Evolutionary conservation across 805 yeast genomes (phyloP), one percentile per base, ranked within the genome.

Genomic region (Starmerella lactis-condensi): DNA sequence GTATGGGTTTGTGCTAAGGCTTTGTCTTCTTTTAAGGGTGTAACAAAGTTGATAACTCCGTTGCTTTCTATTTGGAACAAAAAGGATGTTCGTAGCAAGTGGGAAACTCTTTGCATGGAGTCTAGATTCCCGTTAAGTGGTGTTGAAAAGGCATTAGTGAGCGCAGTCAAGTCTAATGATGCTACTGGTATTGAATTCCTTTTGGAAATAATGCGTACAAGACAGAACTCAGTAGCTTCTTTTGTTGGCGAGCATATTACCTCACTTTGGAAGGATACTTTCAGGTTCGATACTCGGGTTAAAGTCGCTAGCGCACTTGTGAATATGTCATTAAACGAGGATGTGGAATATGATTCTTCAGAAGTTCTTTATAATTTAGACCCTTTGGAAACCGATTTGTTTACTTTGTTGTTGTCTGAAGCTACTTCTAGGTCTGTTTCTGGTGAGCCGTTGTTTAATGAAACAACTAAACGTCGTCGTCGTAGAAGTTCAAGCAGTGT

Each of bases 401-500:
- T 81, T 47, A 64, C 68, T 29, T 59, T 65, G 5, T 50, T 78
- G 15, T 60, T 83, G 36, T 60, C 63, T 17, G n/a, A n/a, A 3
- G 8, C 10, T 13, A 10, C 27, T 13, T 14, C 24, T 15, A 7
- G 4, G 71, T 70, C 37, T 72, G 67, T 47, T 64, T 75, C 26
- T n/a, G n/a, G n/a, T n/a, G n/a, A n/a, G 29, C 43, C 32, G 11
- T 29, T 33, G 29, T 37, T 35, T 30, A 43, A 30, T 16, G 48
- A 40, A 17, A 29, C 43, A 3, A 29, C 36, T 9, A 42, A 42
- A 26, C 69, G 93, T 55, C 72, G 94, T 61, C 67, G 95, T 58
- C 43, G 60, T 27, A 73, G 89, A 1, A 72, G 89, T 2, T 71
- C 79, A 19, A 64, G 77, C 11, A 64, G 85, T 1, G 73, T 69